A percentile compares a stretch with the other conserved stretches of the same genome.
Evolutionary conservation across 2,329 filamentous ascomycete genomes (phyloP).

Genomic region (Cladosporium oxysporum): DNA sequence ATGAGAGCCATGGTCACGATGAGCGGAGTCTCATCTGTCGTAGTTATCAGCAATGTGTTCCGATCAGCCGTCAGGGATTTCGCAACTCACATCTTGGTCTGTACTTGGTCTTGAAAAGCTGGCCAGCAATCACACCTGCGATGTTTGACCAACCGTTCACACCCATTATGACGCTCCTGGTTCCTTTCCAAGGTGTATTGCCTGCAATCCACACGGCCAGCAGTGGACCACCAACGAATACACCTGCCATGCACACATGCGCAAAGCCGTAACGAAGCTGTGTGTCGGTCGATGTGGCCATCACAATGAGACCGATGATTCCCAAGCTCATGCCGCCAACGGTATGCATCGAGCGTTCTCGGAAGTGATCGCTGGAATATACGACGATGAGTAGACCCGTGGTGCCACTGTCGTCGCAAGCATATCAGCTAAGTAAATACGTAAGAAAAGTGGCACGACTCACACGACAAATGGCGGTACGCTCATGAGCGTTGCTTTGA

Average conservation of each 20-base stretch:
- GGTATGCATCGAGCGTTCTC: conserved; percentile 1
- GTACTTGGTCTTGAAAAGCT: conserved; percentile 9
- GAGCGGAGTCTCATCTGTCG: background rate
- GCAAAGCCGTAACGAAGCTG: conserved; percentile 2
- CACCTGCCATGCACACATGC: conserved; percentile 9
- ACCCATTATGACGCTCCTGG: background rate
- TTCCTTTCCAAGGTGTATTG: conserved; percentile 5
- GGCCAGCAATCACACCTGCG: conserved; percentile 6
- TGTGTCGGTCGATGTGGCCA: conserved; percentile 4
- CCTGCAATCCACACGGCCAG: background rate
- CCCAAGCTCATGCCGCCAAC: conserved; percentile 1
- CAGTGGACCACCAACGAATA: background rate
- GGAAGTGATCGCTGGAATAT: conserved; percentile 2
- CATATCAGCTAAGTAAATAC: background rate
- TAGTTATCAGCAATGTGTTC: background rate
- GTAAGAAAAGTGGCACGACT: background rate
- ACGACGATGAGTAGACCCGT: background rate
- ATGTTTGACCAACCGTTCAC: conserved; percentile 12
- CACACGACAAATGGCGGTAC: conserved; percentile 5
- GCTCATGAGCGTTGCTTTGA: conserved; percentile 1
- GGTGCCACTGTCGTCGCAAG: background rate
- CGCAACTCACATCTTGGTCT: conserved; percentile 3
- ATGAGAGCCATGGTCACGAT: background rate
- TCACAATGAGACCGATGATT: background rate
- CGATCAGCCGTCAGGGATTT: background rate